Evolutionary conservation across 2,329 filamentous ascomycete species (phyloP).

Genomic region (Apiospora malaysiana): DNA sequence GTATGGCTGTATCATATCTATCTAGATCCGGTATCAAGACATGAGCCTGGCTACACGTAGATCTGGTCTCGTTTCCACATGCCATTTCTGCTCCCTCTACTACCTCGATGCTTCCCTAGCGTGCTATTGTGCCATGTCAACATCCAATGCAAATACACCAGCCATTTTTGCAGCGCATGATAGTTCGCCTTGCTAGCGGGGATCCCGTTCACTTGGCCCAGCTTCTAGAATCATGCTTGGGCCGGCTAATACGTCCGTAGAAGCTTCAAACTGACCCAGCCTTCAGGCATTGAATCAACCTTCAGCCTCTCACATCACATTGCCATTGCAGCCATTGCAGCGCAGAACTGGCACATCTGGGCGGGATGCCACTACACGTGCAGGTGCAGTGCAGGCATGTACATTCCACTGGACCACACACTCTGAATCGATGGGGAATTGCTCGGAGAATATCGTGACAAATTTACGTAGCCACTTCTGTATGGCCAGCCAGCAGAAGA

Average conservation of each 20-base stretch:
- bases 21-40: neutral
- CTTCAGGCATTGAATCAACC: neutral
- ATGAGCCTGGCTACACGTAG: neutral
- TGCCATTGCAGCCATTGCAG: neutral
- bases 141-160: too few relatives aligned
- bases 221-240: neutral
- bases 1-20: neutral
- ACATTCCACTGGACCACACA: neutral
- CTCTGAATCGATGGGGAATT: neutral
- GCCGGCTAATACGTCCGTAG: neutral
- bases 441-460: neutral
- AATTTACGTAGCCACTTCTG: neutral
- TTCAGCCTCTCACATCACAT: neutral
- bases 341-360: neutral
- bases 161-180: neutral
- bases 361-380: neutral
- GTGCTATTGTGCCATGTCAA: neutral
- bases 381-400: neutral
- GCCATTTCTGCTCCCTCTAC: neutral
- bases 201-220: conserved; percentile 1
- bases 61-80: conserved; percentile 7
- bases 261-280: neutral
- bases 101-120: neutral
- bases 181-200: conserved; percentile 10
- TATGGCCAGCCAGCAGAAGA: neutral